These are phyloP conservation scores for Kazachstania viticola DNA, from an alignment of 805 yeast genomes.

Conservation along the genomic window DNA sequence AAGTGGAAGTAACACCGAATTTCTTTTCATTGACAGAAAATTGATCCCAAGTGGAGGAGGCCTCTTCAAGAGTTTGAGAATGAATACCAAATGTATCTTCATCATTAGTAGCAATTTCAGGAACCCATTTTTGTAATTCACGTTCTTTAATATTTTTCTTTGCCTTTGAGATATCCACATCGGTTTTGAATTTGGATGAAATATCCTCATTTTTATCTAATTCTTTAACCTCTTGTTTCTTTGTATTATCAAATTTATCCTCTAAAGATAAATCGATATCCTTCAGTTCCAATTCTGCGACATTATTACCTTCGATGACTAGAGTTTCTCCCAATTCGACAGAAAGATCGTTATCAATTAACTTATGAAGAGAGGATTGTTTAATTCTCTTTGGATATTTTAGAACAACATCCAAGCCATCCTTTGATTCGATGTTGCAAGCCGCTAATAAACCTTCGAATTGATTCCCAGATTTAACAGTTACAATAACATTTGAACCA, in stretches of 20 bases:
- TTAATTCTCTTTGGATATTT: conserved; percentile 36
- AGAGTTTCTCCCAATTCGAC: conserved; percentile 15
- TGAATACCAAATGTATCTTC: background rate
- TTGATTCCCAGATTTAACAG: conserved; percentile 50
- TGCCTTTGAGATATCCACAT: conserved; percentile 65
- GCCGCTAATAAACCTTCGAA: conserved; percentile 49
- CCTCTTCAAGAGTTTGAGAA: conserved; percentile 28
- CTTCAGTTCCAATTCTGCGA: conserved; percentile 31
- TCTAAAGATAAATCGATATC: conserved; percentile 21
- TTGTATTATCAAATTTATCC: conserved; percentile 7
- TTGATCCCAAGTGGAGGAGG: conserved; percentile 66
- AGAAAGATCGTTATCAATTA: conserved; percentile 11
- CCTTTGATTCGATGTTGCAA: conserved; percentile 30
- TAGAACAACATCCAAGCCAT: conserved; percentile 47
- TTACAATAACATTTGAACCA: conserved; percentile 46
- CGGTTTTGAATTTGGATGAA: conserved; percentile 54
- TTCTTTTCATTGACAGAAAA: conserved; percentile 81
- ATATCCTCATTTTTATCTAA: conserved; percentile 5
- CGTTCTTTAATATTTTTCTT: conserved; percentile 40
- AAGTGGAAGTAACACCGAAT: conserved; percentile 78
- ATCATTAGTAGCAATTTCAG: conserved; percentile 27
- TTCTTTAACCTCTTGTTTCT: conserved; percentile 1
- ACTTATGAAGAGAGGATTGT: conserved; percentile 9
- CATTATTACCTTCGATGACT: conserved; percentile 25
- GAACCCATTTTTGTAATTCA: conserved; percentile 76